Percentiles rank a stretch among this genome's conserved stretches.
These are phyloP conservation scores for Leishmania arabica DNA, from an alignment of 208 protist species.

Conservation along the genomic window DNA sequence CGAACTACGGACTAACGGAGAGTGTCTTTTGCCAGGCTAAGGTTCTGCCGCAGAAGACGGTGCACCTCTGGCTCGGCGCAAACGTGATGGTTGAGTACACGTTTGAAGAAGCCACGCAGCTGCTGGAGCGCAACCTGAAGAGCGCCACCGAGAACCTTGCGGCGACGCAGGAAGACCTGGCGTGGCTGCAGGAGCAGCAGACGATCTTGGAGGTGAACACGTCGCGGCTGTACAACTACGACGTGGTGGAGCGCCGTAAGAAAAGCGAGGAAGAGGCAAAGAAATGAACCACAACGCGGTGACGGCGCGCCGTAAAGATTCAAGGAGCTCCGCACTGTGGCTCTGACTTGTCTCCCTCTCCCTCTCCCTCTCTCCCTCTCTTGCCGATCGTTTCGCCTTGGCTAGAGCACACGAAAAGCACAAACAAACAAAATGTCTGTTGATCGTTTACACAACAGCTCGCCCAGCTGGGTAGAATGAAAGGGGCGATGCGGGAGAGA, in stretches of 20 bases:
- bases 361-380: not conserved
- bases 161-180: constrained; percentile 93
- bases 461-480: not conserved
- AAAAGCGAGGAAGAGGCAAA: constrained; percentile 35
- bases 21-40: constrained; percentile 88
- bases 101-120: constrained; percentile 92
- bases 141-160: constrained; percentile 82
- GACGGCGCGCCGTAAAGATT: not conserved
- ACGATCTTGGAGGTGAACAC: constrained; percentile 96
- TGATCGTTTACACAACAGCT: not conserved
- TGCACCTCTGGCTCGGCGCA: constrained; percentile 95
- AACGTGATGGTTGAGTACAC: constrained; percentile 98
- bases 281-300: constrained; percentile 3
- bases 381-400: not conserved
- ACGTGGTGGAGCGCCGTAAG: constrained; percentile 84
- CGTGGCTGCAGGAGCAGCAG: constrained; percentile 96
- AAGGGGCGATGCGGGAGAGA: not conserved
- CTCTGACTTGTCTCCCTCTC: not conserved
- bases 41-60: constrained; percentile 79
- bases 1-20: constrained; percentile 91
- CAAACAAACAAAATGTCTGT: too few relatives aligned
- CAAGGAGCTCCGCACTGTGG: not conserved
- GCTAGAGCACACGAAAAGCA: not conserved
- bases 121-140: constrained; percentile 91
- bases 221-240: constrained; percentile 95